Percentiles rank a stretch among this genome's conserved stretches.
These are phyloP conservation scores for Pseudofabraea citricarpa DNA, from an alignment of 2,329 filamentous ascomycete genomes.

Conservation along the genomic window DNA sequence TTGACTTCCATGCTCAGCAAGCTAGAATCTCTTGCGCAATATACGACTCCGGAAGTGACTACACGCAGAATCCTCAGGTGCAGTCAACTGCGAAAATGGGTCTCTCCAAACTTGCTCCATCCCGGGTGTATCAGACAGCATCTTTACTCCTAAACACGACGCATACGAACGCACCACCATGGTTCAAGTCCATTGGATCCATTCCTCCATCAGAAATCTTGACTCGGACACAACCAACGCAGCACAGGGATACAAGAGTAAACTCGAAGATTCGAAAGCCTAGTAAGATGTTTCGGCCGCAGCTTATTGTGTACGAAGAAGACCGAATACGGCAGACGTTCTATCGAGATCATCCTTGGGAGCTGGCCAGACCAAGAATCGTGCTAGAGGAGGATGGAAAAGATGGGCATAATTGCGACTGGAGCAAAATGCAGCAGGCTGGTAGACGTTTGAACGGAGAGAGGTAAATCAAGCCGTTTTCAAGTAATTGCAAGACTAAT, in stretches of 20 bases:
- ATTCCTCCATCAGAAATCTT: constrained; percentile 53
- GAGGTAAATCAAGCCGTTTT: constrained; percentile 47
- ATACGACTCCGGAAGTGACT: too few relatives aligned
- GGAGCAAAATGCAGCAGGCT: constrained; percentile 71
- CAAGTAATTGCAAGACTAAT: constrained; percentile 9
- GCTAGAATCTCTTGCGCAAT: too few relatives aligned
- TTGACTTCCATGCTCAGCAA: too few relatives aligned
- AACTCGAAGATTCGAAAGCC: constrained; percentile 49
- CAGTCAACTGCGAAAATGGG: too few relatives aligned
- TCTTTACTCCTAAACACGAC: constrained; percentile 37
- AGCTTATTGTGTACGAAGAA: constrained; percentile 74
- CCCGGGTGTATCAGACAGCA: constrained; percentile 43
- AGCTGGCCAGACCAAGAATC: constrained; percentile 81
- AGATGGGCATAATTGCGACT: constrained; percentile 72
- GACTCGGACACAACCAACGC: constrained; percentile 46
- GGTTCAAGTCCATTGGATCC: constrained; percentile 27
- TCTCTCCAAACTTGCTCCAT: constrained; percentile 31
- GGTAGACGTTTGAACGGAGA: constrained; percentile 78
- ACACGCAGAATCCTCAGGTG: too few relatives aligned
- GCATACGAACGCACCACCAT: constrained; percentile 29
- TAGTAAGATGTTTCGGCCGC: constrained; percentile 75
- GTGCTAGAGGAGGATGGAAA: constrained; percentile 82
- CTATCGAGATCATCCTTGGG: constrained; percentile 95
- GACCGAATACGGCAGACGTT: constrained; percentile 77
- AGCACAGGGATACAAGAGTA: constrained; percentile 32